These are phyloP conservation scores for Penicillium angulare DNA, from an alignment of 495 filamentous ascomycete species.

Conservation along the genomic window DNA sequence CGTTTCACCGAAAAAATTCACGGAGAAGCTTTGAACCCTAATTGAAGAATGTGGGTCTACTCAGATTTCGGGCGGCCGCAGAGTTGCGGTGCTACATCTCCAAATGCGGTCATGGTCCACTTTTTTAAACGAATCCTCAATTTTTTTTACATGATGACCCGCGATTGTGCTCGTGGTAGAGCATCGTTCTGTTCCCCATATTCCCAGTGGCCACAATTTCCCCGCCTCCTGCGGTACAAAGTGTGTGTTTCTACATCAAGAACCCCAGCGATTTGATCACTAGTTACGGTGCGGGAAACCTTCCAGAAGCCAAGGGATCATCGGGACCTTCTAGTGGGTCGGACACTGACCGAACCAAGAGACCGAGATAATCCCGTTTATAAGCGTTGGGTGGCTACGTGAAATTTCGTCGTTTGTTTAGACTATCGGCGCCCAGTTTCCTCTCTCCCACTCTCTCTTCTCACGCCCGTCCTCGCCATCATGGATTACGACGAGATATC, in stretches of 20 bases:
- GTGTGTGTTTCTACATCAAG: background rate
- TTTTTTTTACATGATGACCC: conserved; percentile 12
- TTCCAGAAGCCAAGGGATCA: conserved; percentile 1
- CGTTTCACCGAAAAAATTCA: conserved; percentile 6
- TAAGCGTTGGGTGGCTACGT: conserved; percentile 4
- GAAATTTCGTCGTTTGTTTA: background rate
- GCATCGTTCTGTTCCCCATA: conserved; percentile 1
- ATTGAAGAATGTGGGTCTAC: conserved; percentile 4
- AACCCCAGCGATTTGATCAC: too few relatives aligned
- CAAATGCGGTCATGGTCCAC: conserved; percentile 12
- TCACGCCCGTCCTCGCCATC: background rate
- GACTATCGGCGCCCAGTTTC: background rate
- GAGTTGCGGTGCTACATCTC: conserved; percentile 1
- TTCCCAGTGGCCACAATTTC: background rate
- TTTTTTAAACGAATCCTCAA: conserved; percentile 5
- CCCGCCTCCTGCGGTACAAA: background rate
- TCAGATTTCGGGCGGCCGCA: background rate
- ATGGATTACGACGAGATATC: conserved; percentile 12
- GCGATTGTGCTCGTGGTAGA: background rate
- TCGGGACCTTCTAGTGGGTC: background rate
- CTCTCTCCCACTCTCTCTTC: background rate
- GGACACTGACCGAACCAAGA: conserved; percentile 6
- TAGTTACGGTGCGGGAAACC: background rate
- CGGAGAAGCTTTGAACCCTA: conserved; percentile 3
- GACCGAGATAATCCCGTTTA: conserved; percentile 2